These are phyloP conservation scores for Daucus carota DNA, from an alignment of 129 eudicot species.

Conservation along the genomic window DNA sequence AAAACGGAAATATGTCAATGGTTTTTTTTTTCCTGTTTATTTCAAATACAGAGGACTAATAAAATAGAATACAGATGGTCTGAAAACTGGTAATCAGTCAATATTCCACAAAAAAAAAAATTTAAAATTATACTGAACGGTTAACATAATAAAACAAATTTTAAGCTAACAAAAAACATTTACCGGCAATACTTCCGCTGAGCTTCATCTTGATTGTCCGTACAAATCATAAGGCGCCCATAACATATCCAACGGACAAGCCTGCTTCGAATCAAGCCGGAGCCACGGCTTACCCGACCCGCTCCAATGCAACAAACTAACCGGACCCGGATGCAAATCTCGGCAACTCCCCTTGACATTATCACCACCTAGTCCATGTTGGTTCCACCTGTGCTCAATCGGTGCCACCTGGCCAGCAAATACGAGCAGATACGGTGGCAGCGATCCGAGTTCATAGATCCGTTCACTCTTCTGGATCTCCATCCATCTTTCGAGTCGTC, in stretches of 20 bases:
- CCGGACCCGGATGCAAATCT: conserved; percentile 93
- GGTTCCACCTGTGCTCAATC: conserved; percentile 92
- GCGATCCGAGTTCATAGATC: conserved; percentile 90
- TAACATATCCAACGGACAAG: conserved; percentile 74
- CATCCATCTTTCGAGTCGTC: conserved; percentile 86
- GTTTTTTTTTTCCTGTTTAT: conserved; percentile 18
- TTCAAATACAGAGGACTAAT: conserved; percentile 15
- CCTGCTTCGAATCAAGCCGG: conserved; percentile 54
- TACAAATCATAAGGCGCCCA: conserved; percentile 94
- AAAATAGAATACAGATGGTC: conserved; percentile 33
- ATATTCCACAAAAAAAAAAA: conserved; percentile 11
- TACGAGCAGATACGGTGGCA: conserved; percentile 86
- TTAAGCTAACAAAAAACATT: conserved; percentile 19
- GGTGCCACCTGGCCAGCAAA: conserved; percentile 94
- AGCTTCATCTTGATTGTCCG: conserved; percentile 22
- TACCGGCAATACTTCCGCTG: conserved; percentile 35
- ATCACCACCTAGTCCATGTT: conserved; percentile 93
- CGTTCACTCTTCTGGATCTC: conserved; percentile 73
- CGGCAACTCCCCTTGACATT: conserved; percentile 87
- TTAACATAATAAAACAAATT: conserved; percentile 9
- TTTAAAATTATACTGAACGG: conserved; percentile 1
- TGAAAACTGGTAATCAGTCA: conserved; percentile 19
- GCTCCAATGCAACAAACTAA: conserved; percentile 84
- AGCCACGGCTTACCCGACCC: conserved; percentile 96
- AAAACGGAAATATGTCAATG: background rate